Conservation (phyloP, 495 filamentous ascomycete genomes). For the Amorphotheca resinae region DNA sequence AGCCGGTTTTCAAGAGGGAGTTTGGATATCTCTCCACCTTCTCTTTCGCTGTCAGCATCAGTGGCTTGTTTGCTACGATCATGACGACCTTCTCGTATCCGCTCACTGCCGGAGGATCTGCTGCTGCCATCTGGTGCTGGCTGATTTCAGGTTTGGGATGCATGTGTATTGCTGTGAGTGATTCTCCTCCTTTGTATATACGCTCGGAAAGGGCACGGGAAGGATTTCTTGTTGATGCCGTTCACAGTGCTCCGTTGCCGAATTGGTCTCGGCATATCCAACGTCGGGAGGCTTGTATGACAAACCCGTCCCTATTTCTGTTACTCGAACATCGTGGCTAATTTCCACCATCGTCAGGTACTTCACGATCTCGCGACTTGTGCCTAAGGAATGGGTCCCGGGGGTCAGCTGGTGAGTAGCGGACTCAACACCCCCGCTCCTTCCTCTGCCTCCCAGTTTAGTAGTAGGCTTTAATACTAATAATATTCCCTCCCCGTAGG, state of each 20-base stretch:
- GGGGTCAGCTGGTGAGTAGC: slow-evolving; percentile 16
- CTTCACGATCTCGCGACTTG: slow-evolving; percentile 27
- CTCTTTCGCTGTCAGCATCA: slow-evolving; percentile 52
- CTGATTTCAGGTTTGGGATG: slow-evolving; percentile 49
- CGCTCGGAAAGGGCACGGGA: neutral
- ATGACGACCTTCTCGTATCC: slow-evolving; percentile 51
- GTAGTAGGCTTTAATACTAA: too few species aligned
- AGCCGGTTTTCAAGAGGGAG: slow-evolving; percentile 47
- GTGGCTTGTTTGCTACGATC: slow-evolving; percentile 46
- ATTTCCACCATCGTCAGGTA: slow-evolving; percentile 7
- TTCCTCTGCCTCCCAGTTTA: too few species aligned
- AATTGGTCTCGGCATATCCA: slow-evolving; percentile 46
- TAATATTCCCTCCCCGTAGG: slow-evolving; percentile 20
- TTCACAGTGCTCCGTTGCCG: slow-evolving; percentile 33
- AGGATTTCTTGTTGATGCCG: neutral
- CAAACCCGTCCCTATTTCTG: slow-evolving; percentile 33
- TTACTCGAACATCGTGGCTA: slow-evolving; percentile 24
- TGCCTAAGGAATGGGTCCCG: slow-evolving; percentile 26
- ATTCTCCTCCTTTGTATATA: neutral
- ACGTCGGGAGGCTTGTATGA: slow-evolving; percentile 44
- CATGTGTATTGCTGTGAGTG: slow-evolving; percentile 44
- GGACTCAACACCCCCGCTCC: too few species aligned
- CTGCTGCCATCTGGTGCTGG: slow-evolving; percentile 54
- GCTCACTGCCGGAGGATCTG: slow-evolving; percentile 44
- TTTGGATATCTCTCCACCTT: slow-evolving; percentile 50